Percentiles rank a stretch among this genome's conserved stretches.
phyloP scores from a whole-genome alignment of 176 grass and related monocot species.

The Oryza meyeriana region DNA sequence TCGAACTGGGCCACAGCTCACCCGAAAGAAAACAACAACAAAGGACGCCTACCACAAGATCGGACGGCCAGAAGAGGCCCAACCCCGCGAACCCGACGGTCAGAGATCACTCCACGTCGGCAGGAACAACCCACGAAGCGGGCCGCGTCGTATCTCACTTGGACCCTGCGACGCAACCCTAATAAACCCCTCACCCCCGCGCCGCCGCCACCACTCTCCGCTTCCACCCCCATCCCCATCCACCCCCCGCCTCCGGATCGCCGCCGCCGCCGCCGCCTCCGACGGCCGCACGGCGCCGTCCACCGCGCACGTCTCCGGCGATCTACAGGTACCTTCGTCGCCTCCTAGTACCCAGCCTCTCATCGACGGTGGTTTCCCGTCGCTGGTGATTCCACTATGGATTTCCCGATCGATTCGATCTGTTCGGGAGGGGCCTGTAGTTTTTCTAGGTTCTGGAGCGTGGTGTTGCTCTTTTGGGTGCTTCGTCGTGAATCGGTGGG shows the following conservation, averaged over 20 bases:
- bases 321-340: constrained; percentile 41
- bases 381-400: not conserved
- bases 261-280: not conserved
- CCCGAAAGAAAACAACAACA: not conserved
- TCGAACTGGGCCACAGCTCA: not conserved
- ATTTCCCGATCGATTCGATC: not conserved
- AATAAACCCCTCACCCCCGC: constrained; percentile 35
- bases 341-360: not conserved
- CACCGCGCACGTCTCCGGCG: constrained; percentile 22
- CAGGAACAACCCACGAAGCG: not conserved
- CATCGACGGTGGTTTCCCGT: not conserved
- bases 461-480: not conserved
- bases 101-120: constrained; percentile 2
- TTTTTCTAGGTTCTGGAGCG: not conserved
- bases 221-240: not conserved
- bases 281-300: constrained; percentile 10
- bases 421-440: not conserved
- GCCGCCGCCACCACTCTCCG: constrained; percentile 24
- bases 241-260: not conserved
- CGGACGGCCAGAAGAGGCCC: not conserved
- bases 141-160: not conserved
- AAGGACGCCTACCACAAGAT: not conserved
- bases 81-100: not conserved
- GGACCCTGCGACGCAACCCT: constrained; percentile 27
- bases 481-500: not conserved